Conservation (phyloP, 208 protist species). For the Trypanosoma rangeli region DNA sequence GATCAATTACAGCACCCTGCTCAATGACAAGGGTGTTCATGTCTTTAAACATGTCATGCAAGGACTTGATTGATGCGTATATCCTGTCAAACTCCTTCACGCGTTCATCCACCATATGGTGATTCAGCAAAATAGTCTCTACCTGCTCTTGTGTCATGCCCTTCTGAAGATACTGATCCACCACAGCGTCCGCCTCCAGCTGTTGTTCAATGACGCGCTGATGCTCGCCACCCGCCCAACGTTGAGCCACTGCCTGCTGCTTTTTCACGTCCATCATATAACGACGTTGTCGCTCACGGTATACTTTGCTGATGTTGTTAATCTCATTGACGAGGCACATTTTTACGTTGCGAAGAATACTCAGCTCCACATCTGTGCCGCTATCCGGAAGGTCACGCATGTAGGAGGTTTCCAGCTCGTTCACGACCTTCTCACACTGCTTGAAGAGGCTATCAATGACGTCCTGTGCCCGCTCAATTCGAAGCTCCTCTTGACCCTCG, state of each 20-base stretch:
- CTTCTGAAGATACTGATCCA: slow-evolving; percentile 91
- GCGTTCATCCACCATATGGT: slow-evolving; percentile 90
- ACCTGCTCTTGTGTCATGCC: slow-evolving; percentile 93
- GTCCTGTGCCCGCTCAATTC: slow-evolving; percentile 78
- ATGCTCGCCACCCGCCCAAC: slow-evolving; percentile 79
- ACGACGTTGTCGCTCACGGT: slow-evolving; percentile 88
- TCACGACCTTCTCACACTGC: slow-evolving; percentile 70
- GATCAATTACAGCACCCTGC: slow-evolving; percentile 93
- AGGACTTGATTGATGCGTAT: slow-evolving; percentile 91
- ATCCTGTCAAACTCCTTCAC: slow-evolving; percentile 94
- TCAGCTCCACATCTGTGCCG: slow-evolving; percentile 85
- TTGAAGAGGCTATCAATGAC: slow-evolving; percentile 89
- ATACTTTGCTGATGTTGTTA: slow-evolving; percentile 82
- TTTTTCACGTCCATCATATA: slow-evolving; percentile 93
- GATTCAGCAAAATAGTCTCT: slow-evolving; percentile 90
- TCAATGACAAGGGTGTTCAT: slow-evolving; percentile 93
- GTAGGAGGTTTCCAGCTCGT: slow-evolving; percentile 74
- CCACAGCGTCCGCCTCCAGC: slow-evolving; percentile 79
- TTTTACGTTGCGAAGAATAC: slow-evolving; percentile 90
- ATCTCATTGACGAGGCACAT: slow-evolving; percentile 92
- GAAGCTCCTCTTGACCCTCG: slow-evolving; percentile 71
- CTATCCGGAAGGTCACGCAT: slow-evolving; percentile 74
- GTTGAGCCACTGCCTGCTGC: slow-evolving; percentile 82
- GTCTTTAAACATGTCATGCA: slow-evolving; percentile 95
- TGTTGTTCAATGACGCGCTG: slow-evolving; percentile 86